phyloP scores from a whole-genome alignment of 495 filamentous ascomycete species.

The Penicillium lividum region DNA sequence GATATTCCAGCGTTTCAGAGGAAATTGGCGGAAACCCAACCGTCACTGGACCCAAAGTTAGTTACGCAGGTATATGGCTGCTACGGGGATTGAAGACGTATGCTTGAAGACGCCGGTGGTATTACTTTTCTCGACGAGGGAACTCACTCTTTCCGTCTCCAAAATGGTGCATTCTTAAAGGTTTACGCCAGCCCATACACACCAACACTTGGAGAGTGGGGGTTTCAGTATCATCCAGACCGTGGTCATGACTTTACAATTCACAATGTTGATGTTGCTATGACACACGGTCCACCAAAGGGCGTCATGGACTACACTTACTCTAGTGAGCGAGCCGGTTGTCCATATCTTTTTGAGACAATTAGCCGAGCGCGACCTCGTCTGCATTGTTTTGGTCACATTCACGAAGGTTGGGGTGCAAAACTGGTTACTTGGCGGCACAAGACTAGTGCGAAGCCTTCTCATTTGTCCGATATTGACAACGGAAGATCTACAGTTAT shows the following conservation, averaged over 20 bases:
- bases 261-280: constrained; percentile 54
- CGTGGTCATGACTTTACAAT: constrained; percentile 52
- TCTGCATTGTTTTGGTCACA: constrained; percentile 74
- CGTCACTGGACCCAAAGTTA: constrained; percentile 25
- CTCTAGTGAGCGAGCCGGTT: constrained; percentile 49
- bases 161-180: constrained; percentile 57
- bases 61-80: constrained; percentile 33
- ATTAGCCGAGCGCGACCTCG: constrained; percentile 53
- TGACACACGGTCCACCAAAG: constrained; percentile 70
- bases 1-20: constrained; percentile 43
- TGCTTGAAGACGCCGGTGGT: constrained; percentile 39
- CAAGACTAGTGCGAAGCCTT: constrained; percentile 32
- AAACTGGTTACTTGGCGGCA: constrained; percentile 57
- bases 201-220: constrained; percentile 55
- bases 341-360: constrained; percentile 56
- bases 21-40: constrained; percentile 31
- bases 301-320: constrained; percentile 52
- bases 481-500: constrained; percentile 42
- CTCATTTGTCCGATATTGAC: constrained; percentile 48
- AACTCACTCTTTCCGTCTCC: constrained; percentile 50
- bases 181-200: constrained; percentile 70
- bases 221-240: constrained; percentile 57
- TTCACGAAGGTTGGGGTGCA: constrained; percentile 69
- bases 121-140: constrained; percentile 66
- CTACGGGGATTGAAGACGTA: constrained; percentile 27